phyloP scores from a whole-genome alignment of 225 moss, liverwort and hornwort species.

The Lunularia cruciata region DNA sequence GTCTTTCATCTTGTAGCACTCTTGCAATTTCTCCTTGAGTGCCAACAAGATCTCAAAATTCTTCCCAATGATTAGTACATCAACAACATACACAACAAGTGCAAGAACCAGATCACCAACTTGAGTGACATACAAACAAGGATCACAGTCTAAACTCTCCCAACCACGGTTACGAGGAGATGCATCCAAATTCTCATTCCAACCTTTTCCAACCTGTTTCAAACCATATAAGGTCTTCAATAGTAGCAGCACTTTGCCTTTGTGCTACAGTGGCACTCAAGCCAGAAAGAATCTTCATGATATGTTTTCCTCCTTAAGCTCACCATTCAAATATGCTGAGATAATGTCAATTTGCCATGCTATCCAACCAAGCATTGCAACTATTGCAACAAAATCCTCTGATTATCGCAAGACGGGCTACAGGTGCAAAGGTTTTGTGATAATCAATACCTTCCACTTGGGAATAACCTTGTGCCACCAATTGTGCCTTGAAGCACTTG shows the following conservation, averaged over 20 bases:
- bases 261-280: neutral
- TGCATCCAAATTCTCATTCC: no score
- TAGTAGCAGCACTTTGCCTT: neutral
- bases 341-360: conserved; percentile 23
- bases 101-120: no score
- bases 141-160: conserved; percentile 4
- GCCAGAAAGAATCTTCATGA: conserved; percentile 3
- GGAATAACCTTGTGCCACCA: no score
- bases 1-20: no score
- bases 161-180: conserved; percentile 16
- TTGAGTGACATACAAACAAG: conserved; percentile 25
- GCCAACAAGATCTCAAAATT: neutral
- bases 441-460: conserved; percentile 7
- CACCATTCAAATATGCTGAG: conserved; percentile 12
- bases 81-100: no score
- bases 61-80: neutral
- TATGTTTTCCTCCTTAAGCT: no score
- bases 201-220: no score
- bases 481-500: neutral
- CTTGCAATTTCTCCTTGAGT: neutral
- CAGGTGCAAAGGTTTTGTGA: no score
- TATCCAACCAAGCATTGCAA: neutral
- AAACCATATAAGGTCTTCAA: conserved; percentile 26
- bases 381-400: conserved; percentile 8
- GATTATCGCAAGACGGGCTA: neutral